A percentile compares a stretch with the other conserved stretches of the same genome.
Conservation (phyloP, 2,329 filamentous ascomycete species). For the Fusarium sp. region DNA sequence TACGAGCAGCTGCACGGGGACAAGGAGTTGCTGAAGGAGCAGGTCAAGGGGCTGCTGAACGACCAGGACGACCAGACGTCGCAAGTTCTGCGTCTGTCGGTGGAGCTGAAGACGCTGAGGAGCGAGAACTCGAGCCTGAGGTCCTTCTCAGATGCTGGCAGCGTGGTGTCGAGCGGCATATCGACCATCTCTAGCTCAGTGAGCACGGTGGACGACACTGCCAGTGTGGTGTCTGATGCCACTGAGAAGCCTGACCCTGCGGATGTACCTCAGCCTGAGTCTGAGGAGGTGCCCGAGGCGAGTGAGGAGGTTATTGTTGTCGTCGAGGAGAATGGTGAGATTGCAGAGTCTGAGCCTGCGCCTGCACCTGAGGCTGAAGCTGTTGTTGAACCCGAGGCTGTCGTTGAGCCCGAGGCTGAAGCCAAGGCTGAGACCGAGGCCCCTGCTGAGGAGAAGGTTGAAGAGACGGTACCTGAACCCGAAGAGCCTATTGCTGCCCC, state of each 20-base stretch:
- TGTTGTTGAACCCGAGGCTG: conserved; percentile 1
- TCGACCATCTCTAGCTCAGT: conserved; percentile 38
- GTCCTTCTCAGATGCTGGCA: conserved; percentile 39
- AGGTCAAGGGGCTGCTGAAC: conserved; percentile 38
- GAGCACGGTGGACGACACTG: conserved; percentile 31
- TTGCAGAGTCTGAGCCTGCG: background rate
- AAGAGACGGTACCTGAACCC: background rate
- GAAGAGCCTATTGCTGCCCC: background rate
- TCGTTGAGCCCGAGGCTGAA: conserved; percentile 12
- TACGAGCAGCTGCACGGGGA: conserved; percentile 39
- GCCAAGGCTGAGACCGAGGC: background rate
- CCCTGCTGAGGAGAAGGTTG: conserved; percentile 14
- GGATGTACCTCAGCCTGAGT: conserved; percentile 22
- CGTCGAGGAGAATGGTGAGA: conserved; percentile 5
- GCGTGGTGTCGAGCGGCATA: conserved; percentile 38
- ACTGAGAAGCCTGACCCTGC: conserved; percentile 44
- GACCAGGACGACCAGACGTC: conserved; percentile 47
- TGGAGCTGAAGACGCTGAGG: conserved; percentile 42
- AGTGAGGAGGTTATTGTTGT: conserved; percentile 14
- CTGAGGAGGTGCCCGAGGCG: conserved; percentile 34
- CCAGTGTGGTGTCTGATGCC: conserved; percentile 38
- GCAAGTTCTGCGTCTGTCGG: conserved; percentile 42
- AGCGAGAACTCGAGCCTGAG: conserved; percentile 44
- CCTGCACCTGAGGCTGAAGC: background rate
- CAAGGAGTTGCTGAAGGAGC: conserved; percentile 36